Percentiles rank a stretch among this genome's conserved stretches.
Evolutionary conservation across 768 basidiomycete genomes (phyloP).

Genomic region (Cubamyces lactineus): DNA sequence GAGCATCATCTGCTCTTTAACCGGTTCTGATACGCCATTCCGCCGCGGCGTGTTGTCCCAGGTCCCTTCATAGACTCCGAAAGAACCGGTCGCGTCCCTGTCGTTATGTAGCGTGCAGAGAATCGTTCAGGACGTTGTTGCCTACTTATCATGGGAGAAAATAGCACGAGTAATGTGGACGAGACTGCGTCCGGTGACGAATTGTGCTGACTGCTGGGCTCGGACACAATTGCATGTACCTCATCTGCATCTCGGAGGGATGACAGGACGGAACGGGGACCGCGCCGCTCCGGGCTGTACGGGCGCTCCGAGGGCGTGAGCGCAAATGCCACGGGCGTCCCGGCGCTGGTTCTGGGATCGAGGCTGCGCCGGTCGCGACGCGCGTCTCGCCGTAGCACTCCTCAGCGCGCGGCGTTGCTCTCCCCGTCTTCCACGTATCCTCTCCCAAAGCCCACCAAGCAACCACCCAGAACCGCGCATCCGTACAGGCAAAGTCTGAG

Average conservation of each 20-base stretch:
- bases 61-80: constrained; percentile 1
- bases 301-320: constrained; percentile 21
- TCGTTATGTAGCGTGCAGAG: not conserved
- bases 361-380: constrained; percentile 13
- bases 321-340: constrained; percentile 1
- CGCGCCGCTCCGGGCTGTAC: not conserved
- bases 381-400: not conserved
- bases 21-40: constrained; percentile 8
- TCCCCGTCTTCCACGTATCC: constrained; percentile 5
- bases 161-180: not conserved
- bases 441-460: constrained; percentile 1
- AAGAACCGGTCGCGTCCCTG: constrained; percentile 1
- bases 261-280: not conserved
- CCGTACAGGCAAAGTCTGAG: not conserved
- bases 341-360: not conserved
- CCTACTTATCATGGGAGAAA: not conserved
- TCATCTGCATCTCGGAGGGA: not conserved
- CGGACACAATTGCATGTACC: constrained; percentile 5
- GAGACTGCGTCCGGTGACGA: constrained; percentile 10
- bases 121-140: not conserved
- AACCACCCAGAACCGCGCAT: not conserved
- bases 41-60: not conserved
- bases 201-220: constrained; percentile 1
- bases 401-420: not conserved
- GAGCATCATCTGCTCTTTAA: not conserved